Conservation (phyloP, 257 asterid species). For the Plectranthus barbatus region DNA sequence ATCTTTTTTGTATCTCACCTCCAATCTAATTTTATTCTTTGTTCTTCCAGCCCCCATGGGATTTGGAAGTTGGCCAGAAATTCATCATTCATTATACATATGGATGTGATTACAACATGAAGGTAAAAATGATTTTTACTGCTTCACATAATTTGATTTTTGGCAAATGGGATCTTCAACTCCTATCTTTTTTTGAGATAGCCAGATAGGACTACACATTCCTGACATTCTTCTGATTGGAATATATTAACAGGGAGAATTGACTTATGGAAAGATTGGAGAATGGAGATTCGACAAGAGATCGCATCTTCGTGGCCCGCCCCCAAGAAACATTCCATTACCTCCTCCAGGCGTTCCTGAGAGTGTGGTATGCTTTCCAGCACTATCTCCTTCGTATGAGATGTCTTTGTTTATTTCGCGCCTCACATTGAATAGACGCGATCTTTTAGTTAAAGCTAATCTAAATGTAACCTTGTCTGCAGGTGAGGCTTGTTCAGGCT, state of each 20-base stretch:
- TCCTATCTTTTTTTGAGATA: neutral
- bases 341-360: slow-evolving; percentile 99
- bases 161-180: neutral
- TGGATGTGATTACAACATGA: slow-evolving; percentile 93
- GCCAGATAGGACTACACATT: neutral
- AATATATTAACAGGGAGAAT: slow-evolving; percentile 55
- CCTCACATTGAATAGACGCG: no score
- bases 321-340: slow-evolving; percentile 67
- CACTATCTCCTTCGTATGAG: neutral
- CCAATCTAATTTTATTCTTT: neutral
- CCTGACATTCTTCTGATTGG: slow-evolving; percentile 1
- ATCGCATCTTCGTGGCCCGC: slow-evolving; percentile 66
- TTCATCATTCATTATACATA: slow-evolving; percentile 90
- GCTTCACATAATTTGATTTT: neutral
- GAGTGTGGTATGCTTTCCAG: slow-evolving; percentile 68
- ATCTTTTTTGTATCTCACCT: neutral
- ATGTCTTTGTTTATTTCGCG: no score
- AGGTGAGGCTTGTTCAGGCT: slow-evolving; percentile 84
- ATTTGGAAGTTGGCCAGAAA: slow-evolving; percentile 55
- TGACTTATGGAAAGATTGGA: slow-evolving; percentile 82
- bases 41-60: slow-evolving; percentile 86
- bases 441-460: no score
- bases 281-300: slow-evolving; percentile 99
- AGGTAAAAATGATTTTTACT: slow-evolving; percentile 37
- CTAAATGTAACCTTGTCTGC: slow-evolving; percentile 8